Percentiles rank a stretch among this genome's conserved stretches.
Evolutionary conservation across 2,329 filamentous ascomycete species (phyloP).

Genomic region (Leptosphaerulina australis): DNA sequence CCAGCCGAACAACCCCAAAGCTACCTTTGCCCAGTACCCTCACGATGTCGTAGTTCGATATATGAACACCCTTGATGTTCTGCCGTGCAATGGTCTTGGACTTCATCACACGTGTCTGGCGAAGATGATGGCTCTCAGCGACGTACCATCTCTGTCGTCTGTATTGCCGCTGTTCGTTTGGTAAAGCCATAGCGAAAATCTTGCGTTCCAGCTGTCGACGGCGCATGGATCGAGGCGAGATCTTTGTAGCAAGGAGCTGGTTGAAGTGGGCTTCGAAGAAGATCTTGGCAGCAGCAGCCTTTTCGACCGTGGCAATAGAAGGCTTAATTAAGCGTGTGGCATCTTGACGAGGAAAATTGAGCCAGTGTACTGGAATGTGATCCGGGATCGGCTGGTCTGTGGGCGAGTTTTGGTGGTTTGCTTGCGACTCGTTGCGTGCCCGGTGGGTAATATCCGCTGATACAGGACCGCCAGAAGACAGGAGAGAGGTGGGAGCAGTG

Average conservation of each 20-base stretch:
- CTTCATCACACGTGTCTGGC: constrained; percentile 74
- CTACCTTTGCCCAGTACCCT: constrained; percentile 90
- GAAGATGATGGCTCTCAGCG: constrained; percentile 75
- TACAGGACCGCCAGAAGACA: constrained; percentile 39
- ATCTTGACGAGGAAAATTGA: constrained; percentile 45
- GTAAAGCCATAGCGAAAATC: constrained; percentile 63
- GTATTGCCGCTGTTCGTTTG: constrained; percentile 61
- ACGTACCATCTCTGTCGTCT: constrained; percentile 65
- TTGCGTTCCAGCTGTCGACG: constrained; percentile 67
- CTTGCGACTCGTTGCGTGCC: constrained; percentile 24
- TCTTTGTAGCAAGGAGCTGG: constrained; percentile 62
- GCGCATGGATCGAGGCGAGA: constrained; percentile 66
- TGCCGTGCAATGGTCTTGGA: constrained; percentile 60
- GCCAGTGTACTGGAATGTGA: constrained; percentile 29
- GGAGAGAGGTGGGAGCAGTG: constrained; percentile 44
- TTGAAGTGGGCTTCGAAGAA: constrained; percentile 87
- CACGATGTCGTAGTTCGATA: constrained; percentile 76
- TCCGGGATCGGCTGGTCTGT: constrained; percentile 22
- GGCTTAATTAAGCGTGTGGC: constrained; percentile 40
- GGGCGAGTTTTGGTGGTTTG: constrained; percentile 22
- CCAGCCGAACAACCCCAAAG: constrained; percentile 88
- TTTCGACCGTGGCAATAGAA: constrained; percentile 72
- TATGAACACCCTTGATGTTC: constrained; percentile 57
- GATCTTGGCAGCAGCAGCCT: constrained; percentile 78
- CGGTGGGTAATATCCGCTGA: constrained; percentile 40